Percentiles rank a stretch among this genome's conserved stretches.
These are phyloP conservation scores for Choanephora cucurbitarum DNA, from an alignment of 371 early-diverging fungal genomes.

Conservation along the genomic window DNA sequence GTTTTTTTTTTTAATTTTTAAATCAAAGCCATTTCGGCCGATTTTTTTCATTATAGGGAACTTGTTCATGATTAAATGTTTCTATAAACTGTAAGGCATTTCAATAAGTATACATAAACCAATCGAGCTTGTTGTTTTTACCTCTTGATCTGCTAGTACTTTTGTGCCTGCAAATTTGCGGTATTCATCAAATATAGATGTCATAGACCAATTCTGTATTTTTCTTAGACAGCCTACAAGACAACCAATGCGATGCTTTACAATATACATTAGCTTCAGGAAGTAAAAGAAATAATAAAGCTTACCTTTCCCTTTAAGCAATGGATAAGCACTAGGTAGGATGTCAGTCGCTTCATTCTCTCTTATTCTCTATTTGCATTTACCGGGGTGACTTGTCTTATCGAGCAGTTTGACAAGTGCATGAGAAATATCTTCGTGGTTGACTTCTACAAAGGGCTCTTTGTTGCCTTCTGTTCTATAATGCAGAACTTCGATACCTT, in stretches of 20 bases:
- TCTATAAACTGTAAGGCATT: slow-evolving; percentile 70
- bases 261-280: too few relatives aligned
- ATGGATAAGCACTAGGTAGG: slow-evolving; percentile 71
- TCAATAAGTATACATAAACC: not conserved
- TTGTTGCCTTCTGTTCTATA: slow-evolving; percentile 87
- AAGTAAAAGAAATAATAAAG: too few relatives aligned
- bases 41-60: slow-evolving; percentile 52
- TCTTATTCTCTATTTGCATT: not conserved
- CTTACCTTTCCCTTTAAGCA: slow-evolving; percentile 92
- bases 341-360: not conserved
- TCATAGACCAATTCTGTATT: slow-evolving; percentile 93
- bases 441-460: slow-evolving; percentile 93
- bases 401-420: slow-evolving; percentile 81
- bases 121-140: slow-evolving; percentile 26
- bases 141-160: slow-evolving; percentile 93
- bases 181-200: slow-evolving; percentile 96
- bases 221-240: slow-evolving; percentile 91
- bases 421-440: slow-evolving; percentile 73
- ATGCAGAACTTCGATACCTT: slow-evolving; percentile 78
- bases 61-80: slow-evolving; percentile 61
- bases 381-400: slow-evolving; percentile 76
- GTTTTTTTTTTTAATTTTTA: too few relatives aligned
- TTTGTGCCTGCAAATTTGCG: slow-evolving; percentile 90
- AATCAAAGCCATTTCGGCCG: slow-evolving; percentile 57
- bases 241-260: slow-evolving; percentile 90